These are phyloP conservation scores for Phialophora chinensis DNA, from an alignment of 2,329 filamentous ascomycete species.

Conservation along the genomic window DNA sequence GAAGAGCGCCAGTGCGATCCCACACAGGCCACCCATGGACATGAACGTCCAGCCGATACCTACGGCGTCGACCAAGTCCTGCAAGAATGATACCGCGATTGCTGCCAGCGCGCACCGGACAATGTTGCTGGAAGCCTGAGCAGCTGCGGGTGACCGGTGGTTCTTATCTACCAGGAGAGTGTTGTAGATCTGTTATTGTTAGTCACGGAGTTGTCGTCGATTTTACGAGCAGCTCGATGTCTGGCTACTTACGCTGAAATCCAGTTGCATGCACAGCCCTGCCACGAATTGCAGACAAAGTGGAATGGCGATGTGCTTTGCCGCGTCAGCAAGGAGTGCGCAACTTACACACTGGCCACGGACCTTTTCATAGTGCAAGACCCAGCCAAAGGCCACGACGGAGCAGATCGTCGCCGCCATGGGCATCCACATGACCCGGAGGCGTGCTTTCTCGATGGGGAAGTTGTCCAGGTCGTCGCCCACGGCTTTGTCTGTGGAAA, in stretches of 20 bases:
- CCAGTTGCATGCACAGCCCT: constrained; percentile 8
- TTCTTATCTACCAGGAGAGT: constrained; percentile 27
- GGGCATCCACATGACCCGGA: constrained; percentile 41
- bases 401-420: constrained; percentile 31
- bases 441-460: constrained; percentile 45
- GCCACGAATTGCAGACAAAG: constrained; percentile 34
- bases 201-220: not conserved
- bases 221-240: not conserved
- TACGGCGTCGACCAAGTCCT: constrained; percentile 37
- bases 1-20: not conserved
- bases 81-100: constrained; percentile 35
- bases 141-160: constrained; percentile 40
- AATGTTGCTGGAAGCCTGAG: constrained; percentile 45
- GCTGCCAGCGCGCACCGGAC: constrained; percentile 42
- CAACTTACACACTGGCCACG: constrained; percentile 33
- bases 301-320: constrained; percentile 44
- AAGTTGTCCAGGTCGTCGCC: constrained; percentile 53
- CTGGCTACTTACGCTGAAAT: too few relatives aligned
- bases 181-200: not conserved
- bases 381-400: too few relatives aligned
- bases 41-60: constrained; percentile 38
- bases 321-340: constrained; percentile 52
- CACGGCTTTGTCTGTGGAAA: constrained; percentile 35
- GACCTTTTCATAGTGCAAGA: too few relatives aligned
- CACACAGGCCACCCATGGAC: not conserved